Conservation (phyloP, 331 rosid species). For the Prunus yedoensis region DNA sequence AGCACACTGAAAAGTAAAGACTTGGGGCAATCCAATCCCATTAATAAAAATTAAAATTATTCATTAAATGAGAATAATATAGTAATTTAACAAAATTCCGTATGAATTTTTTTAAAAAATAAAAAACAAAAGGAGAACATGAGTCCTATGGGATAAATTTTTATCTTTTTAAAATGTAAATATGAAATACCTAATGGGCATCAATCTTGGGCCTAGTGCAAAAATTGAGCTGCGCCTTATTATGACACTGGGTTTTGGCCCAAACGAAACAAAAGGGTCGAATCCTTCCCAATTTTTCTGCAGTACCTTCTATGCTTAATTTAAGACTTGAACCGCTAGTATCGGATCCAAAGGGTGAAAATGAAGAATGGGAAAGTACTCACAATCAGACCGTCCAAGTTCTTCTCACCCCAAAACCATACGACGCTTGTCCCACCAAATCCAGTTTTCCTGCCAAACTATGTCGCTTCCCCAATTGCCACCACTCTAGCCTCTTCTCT, state of each 20-base stretch:
- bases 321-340: background rate
- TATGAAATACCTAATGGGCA: too few relatives aligned
- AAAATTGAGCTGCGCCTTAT: too few relatives aligned
- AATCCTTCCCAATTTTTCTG: background rate
- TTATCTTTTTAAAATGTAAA: too few relatives aligned
- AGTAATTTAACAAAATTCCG: too few relatives aligned
- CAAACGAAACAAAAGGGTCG: background rate
- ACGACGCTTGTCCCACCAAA: background rate
- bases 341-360: constrained; percentile 6
- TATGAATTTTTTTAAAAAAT: too few relatives aligned
- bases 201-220: too few relatives aligned
- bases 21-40: too few relatives aligned
- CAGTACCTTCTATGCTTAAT: background rate
- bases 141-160: too few relatives aligned
- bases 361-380: constrained; percentile 36
- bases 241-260: background rate
- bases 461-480: constrained; percentile 24
- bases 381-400: constrained; percentile 18
- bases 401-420: constrained; percentile 11
- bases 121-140: too few relatives aligned
- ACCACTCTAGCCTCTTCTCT: constrained; percentile 45
- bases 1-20: too few relatives aligned
- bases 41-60: too few relatives aligned
- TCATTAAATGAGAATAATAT: too few relatives aligned
- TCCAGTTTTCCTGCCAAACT: constrained; percentile 25